Evolutionary conservation across 2,329 filamentous ascomycete genomes (phyloP), one percentile per base, ranked within the genome.

Genomic region (Trichoderma atroviride): DNA sequence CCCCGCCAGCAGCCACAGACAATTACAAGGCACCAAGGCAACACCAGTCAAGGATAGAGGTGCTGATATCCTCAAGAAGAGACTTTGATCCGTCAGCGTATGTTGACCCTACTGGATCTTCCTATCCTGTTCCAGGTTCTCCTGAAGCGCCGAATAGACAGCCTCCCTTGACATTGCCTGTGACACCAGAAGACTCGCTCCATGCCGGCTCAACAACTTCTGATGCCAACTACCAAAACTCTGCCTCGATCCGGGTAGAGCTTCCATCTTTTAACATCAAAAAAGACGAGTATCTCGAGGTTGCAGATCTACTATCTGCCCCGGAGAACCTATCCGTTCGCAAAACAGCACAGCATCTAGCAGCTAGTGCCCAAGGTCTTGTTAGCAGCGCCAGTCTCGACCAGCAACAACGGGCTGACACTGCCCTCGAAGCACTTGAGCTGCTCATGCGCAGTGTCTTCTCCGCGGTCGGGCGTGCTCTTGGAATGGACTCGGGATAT

Each of bases 341-440:
- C 72, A 91, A 88, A 74, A 78, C 85, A 69, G 89, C 87, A 70
- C 80, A 81, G 47, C 81, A 84, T 29, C 81, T 82, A 27, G 78
- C 81, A 24, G 82, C 86, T 61, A 84, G 83, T 9, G 84, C 86
- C 14, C 86, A 87, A 68, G 87, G 86, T 61, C 79, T 87, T 3
- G 81, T 91, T 24, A 84, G 87, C 19, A 84, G 87, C 16, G 63
- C 35, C 56, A 88, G 88, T 53, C 83, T 93, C 2, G 93, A 96
- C 75, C 92, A 97, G 78, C 90, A 91, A 62, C 90, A 96, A 74
- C 90, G 94, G 75, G 92, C 91, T 5, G 90, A 97, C 74, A 85
- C 88, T 13, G 91, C 92, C 55, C 84, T 94, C 57, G 83, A 90
- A 65, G 89, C 90, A 67, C 82, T 99, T 14, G 87, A 91, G 68